These are phyloP conservation scores for Pythium chondricola DNA, from an alignment of 352 stramenopile species.

Conservation along the genomic window DNA sequence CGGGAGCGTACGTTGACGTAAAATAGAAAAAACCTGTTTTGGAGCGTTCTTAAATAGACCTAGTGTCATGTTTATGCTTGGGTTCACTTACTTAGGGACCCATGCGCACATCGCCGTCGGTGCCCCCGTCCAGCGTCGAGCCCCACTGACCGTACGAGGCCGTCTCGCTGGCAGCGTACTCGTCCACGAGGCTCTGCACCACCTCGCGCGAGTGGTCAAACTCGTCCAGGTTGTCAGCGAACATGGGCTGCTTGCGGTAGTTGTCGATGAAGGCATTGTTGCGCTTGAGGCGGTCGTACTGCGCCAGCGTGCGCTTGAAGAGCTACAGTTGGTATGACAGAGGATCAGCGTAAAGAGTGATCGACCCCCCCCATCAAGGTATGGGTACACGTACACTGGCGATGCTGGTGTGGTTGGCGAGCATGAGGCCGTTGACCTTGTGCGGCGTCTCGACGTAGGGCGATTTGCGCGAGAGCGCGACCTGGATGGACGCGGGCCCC, in stretches of 20 bases:
- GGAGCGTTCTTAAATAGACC: conserved; percentile 45
- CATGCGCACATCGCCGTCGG: conserved; percentile 51
- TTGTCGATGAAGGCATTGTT: conserved; percentile 99
- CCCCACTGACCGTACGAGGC: conserved; percentile 78
- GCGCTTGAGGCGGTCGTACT: conserved; percentile 97
- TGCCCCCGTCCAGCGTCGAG: not conserved
- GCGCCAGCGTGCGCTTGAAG: conserved; percentile 89
- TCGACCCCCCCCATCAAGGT: no score
- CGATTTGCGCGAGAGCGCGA: conserved; percentile 96
- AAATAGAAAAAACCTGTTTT: not conserved
- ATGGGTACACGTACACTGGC: conserved; percentile 47
- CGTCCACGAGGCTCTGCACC: conserved; percentile 78
- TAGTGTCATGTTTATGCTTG: not conserved
- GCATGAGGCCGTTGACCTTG: conserved; percentile 97
- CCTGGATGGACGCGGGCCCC: conserved; percentile 98
- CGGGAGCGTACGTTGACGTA: conserved; percentile 67
- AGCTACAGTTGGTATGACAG: conserved; percentile 25
- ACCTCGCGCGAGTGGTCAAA: conserved; percentile 83
- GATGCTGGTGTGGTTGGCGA: conserved; percentile 99
- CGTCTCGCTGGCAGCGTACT: conserved; percentile 81
- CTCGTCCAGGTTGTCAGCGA: conserved; percentile 84
- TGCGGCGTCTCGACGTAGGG: conserved; percentile 96
- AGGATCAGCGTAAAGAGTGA: not conserved
- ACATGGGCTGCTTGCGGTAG: conserved; percentile 98
- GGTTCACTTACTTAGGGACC: conserved; percentile 21